Evolutionary conservation across 345 rosid genomes (phyloP).

Genomic region (Aquilaria yunnanensis): DNA sequence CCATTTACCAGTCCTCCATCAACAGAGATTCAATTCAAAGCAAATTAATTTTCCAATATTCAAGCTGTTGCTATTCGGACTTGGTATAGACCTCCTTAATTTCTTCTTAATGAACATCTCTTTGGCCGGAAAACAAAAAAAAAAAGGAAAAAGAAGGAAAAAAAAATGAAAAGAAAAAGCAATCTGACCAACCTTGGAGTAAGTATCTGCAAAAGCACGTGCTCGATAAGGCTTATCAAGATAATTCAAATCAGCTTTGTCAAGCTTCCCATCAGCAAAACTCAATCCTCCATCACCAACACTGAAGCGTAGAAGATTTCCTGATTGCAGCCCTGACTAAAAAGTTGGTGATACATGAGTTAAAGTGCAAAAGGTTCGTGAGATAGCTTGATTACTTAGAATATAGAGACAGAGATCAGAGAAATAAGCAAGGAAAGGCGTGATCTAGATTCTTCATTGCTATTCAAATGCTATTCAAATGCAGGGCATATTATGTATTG

Average conservation of each 20-base stretch:
- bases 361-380: neutral
- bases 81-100: too few relatives aligned
- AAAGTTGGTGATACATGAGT: slow-evolving; percentile 13
- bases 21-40: too few relatives aligned
- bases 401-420: neutral
- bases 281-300: slow-evolving; percentile 68
- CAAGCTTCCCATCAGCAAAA: slow-evolving; percentile 74
- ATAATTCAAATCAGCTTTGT: slow-evolving; percentile 71
- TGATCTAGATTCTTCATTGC: neutral
- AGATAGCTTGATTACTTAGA: neutral
- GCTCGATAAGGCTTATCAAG: slow-evolving; percentile 60
- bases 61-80: too few relatives aligned
- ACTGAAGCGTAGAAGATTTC: slow-evolving; percentile 70
- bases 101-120: too few relatives aligned
- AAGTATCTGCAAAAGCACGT: slow-evolving; percentile 90
- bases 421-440: neutral
- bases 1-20: too few relatives aligned
- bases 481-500: neutral
- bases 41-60: too few relatives aligned
- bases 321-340: slow-evolving; percentile 54
- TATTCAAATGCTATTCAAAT: neutral
- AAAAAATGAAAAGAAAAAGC: too few relatives aligned
- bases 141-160: too few relatives aligned
- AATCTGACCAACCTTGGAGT: slow-evolving; percentile 67
- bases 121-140: too few relatives aligned